These are phyloP conservation scores for Pochonia chlamydosporia DNA, from an alignment of 2,329 filamentous ascomycete species.

Conservation along the genomic window DNA sequence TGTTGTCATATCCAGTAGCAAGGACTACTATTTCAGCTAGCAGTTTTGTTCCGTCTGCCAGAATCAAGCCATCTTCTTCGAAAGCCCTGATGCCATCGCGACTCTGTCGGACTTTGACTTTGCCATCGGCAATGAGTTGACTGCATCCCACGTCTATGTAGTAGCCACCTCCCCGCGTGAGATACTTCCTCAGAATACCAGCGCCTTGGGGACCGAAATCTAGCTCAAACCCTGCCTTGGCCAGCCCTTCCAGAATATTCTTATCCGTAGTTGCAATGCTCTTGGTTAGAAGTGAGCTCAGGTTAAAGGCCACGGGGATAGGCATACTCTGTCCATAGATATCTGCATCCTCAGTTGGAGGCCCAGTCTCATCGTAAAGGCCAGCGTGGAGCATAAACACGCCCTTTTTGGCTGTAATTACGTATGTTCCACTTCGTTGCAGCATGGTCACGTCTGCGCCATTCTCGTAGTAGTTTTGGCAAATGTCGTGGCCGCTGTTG, in stretches of 20 bases:
- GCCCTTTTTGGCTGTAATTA: constrained; percentile 33
- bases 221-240: constrained; percentile 34
- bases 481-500: constrained; percentile 44
- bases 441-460: constrained; percentile 47
- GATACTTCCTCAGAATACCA: constrained; percentile 28
- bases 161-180: constrained; percentile 32
- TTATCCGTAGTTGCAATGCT: constrained; percentile 24
- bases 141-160: constrained; percentile 37
- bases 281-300: constrained; percentile 34
- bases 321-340: constrained; percentile 31
- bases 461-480: constrained; percentile 41
- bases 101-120: constrained; percentile 28
- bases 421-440: constrained; percentile 45
- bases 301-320: constrained; percentile 33
- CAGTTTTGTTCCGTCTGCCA: constrained; percentile 28
- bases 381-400: constrained; percentile 37
- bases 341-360: constrained; percentile 45
- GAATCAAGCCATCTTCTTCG: constrained; percentile 14
- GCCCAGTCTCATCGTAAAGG: constrained; percentile 25
- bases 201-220: constrained; percentile 28
- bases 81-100: constrained; percentile 27
- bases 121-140: constrained; percentile 33
- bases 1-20: constrained; percentile 36
- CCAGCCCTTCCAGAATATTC: background rate
- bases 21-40: constrained; percentile 35